Evolutionary conservation across 768 basidiomycete species (phyloP), one percentile per base, ranked within the genome.

Genomic region (Galerina marginata): DNA sequence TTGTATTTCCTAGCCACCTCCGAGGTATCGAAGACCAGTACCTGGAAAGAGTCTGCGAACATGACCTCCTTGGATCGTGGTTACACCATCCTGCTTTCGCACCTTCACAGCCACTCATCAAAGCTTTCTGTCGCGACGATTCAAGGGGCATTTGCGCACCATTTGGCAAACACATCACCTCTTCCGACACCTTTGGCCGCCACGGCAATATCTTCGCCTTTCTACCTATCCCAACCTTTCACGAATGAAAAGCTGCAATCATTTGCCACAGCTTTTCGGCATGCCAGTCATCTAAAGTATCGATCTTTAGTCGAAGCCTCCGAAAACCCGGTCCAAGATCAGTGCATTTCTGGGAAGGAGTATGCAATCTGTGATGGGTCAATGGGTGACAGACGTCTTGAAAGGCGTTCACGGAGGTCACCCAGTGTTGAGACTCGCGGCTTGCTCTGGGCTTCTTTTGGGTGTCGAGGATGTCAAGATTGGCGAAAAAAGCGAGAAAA

Each of bases 361-460:
- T 51, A 57, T 78, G 47, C 73, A 77, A n/a, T 65, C 77, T 26
- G 75, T 78, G 26, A 60, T 86, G 50, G 74, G 73, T 4, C 71
- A 78, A 63, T 91, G 90, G 90, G 72, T 80, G 2, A 65, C 68
- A 11, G 79, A 80, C 15, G 72, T 87, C 2, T 65, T 87, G 36
- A 81, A 79, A 52, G 90, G 90, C 4, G 68, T 90, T 43, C 84
- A 86, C 64, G 90, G 91, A 1, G 89, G 90, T 3, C 81, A 86
- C 63, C 77, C 89, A 0, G 75, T 89, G 15, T 74, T 88, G 9
- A 77, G 87, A 38, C 75, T 92, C 15, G 85, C 86, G 4, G 86
- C 85, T 49, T 84, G 81, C 56, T 83, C 82, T 23, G 92, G 92
- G 0, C 73, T 92, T 14, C 68, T 93, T 33, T 69, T 87, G 11